Conservation (phyloP, 2,329 filamentous ascomycete species). For the Ceratocystis eucalypticola region DNA sequence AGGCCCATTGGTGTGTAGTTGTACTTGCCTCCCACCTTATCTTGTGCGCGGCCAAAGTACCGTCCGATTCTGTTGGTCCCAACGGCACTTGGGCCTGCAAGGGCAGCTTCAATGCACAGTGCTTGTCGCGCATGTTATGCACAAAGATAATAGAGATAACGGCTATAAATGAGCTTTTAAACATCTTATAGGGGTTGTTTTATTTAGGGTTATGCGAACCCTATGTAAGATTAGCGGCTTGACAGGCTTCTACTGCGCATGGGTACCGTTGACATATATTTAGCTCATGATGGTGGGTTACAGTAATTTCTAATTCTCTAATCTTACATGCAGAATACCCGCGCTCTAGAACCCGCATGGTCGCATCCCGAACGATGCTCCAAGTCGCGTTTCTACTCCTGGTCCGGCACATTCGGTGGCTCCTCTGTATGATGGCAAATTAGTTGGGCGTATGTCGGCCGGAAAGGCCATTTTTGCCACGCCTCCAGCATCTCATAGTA, state of each 20-base stretch:
- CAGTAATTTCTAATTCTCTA: no score
- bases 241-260: no score
- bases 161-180: not conserved
- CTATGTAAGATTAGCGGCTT: no score
- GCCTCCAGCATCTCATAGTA: conserved; percentile 44
- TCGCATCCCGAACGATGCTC: no score
- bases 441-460: conserved; percentile 36
- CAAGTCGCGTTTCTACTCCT: not conserved
- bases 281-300: no score
- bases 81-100: not conserved
- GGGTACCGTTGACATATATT: no score
- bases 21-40: no score
- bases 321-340: no score
- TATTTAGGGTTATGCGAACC: not conserved
- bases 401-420: not conserved
- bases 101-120: not conserved
- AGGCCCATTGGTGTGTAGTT: no score
- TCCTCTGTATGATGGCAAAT: conserved; percentile 31
- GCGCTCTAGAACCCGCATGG: no score
- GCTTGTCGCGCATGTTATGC: not conserved
- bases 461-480: conserved; percentile 55
- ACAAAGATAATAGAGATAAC: not conserved
- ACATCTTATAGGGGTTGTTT: not conserved
- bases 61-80: no score
- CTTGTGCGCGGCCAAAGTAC: no score